phyloP scores from a whole-genome alignment of 306 rosid genomes.

The Prunus persica region Prunus_persica_NCBIv2 NC_034016.1:16510501-16511000 shows the following conservation, averaged over 20 bases:
- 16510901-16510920: background rate
- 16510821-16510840: background rate
- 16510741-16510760: background rate
- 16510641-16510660: background rate
- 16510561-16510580: background rate
- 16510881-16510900: background rate
- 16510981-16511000: background rate
- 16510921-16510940: background rate
- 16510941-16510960: too few species aligned
- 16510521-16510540: background rate
- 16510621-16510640: background rate
- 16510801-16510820: background rate
- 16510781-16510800: background rate
- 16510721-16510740: background rate
- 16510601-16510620: background rate
- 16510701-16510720: background rate
- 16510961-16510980: background rate
- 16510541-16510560: too few species aligned
- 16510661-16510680: background rate
- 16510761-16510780: slow-evolving; percentile 1
- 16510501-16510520: background rate
- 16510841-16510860: too few species aligned
- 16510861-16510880: background rate
- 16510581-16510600: background rate
- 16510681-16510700: background rate